Base-by-base conservation (phyloP, 1,284 basidiomycete genomes). In the Hemileia vastatrix region DNA sequence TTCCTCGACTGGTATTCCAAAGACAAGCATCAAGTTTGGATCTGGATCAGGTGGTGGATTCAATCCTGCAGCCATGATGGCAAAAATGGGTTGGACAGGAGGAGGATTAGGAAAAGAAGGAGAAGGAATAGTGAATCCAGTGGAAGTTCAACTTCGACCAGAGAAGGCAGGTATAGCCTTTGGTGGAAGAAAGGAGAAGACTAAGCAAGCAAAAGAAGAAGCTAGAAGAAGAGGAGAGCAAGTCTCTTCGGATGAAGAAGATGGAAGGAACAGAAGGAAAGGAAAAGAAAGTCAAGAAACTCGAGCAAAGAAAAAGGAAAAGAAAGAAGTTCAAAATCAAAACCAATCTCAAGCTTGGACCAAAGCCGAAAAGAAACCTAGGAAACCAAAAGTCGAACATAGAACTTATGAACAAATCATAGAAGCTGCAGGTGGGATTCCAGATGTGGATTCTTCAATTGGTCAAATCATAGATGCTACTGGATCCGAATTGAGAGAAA, bases 321-420 rank as follows among this genome's bases (percentile, higher is more conserved):
- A 45, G 49, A 54, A 60, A 54, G 24, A 50, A 31, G 21, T 18
- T 15, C 40, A 95, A 91, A 77, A 84, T 82, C 31, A 88, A 84
- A 76, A n/a, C n/a, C n/a, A n/a, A n/a, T n/a, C 33, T 21, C 66
- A 50, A 66, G 69, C 52, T 63, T 66, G 63, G 54, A 88, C 87
- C 85, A 90, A 86, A 66, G 64, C 49, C 43, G 65, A 68, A 67
- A 65, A 66, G 63, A 67, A 64, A 64, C 67, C 68, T 2, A 60
- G 71, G 2, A 71, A 67, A 50, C 68, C 70, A 4, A 68, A 63
- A 68, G 80, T 91, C 31, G 85, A 90, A 72, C 90, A 95, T 78
- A 94, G 92, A 80, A 91, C 90, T 0, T 96, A 94, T 72, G 92
- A 96, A 75, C 83, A 96, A 76, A 88, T 96, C 60, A 74, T 96